phyloP scores from a whole-genome alignment of 2,329 filamentous ascomycete species.

The Monascus ruber region DNA sequence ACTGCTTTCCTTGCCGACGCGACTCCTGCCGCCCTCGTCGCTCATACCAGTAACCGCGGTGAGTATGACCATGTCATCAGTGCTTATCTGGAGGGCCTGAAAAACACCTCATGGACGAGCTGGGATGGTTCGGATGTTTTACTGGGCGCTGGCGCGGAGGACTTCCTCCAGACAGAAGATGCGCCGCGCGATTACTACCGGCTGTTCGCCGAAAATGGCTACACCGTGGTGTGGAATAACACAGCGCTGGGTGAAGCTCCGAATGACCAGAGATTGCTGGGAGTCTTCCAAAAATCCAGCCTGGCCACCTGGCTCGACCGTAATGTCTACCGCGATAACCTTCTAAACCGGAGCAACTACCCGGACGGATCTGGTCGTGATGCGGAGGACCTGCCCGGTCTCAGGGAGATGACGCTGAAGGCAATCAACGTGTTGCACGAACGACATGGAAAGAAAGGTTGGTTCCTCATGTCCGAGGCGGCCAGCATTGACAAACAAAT shows the following conservation, averaged over 20 bases:
- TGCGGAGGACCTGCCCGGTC: conserved; percentile 64
- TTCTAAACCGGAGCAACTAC: conserved; percentile 54
- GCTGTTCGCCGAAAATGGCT: conserved; percentile 60
- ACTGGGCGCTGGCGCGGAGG: conserved; percentile 72
- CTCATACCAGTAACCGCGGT: conserved; percentile 60
- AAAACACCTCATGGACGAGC: conserved; percentile 71
- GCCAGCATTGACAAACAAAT: conserved; percentile 85
- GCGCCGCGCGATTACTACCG: conserved; percentile 43
- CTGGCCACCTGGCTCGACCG: conserved; percentile 80
- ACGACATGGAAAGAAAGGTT: conserved; percentile 56
- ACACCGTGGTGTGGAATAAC: conserved; percentile 62
- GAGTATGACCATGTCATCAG: conserved; percentile 64
- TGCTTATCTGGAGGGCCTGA: conserved; percentile 62
- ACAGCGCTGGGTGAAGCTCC: conserved; percentile 52
- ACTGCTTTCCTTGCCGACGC: conserved; percentile 69
- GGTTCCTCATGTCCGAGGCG: conserved; percentile 80
- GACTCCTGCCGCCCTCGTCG: conserved; percentile 63
- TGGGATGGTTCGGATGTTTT: conserved; percentile 67
- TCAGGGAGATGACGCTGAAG: conserved; percentile 85
- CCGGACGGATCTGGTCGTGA: conserved; percentile 53
- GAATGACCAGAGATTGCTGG: conserved; percentile 54
- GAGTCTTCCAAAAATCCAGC: conserved; percentile 64
- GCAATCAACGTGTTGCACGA: conserved; percentile 67
- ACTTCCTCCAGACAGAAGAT: conserved; percentile 63
- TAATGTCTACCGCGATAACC: conserved; percentile 64